These are phyloP conservation scores for Clonostachys chloroleuca DNA, from an alignment of 2,329 filamentous ascomycete species.

Conservation along the genomic window DNA sequence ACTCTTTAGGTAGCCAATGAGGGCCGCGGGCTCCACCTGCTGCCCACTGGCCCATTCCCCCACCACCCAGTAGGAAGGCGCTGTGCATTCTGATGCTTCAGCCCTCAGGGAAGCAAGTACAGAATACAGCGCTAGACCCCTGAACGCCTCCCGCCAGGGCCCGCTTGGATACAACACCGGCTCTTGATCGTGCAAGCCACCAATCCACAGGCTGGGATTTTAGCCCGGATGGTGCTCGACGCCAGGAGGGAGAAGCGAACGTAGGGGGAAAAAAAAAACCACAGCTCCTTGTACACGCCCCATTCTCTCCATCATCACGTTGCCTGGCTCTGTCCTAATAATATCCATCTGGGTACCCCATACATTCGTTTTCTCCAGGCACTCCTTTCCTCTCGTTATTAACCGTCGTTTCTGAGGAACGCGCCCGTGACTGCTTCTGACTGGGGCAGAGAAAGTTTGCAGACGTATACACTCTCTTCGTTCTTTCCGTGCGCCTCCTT, in stretches of 20 bases:
- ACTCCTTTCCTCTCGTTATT: conserved; percentile 3
- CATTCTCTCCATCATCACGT: not conserved
- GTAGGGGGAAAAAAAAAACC: not conserved
- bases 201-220: not conserved
- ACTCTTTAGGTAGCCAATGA: no score
- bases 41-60: no score
- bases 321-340: not conserved
- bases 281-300: not conserved
- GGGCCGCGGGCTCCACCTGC: no score
- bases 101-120: no score
- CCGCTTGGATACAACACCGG: not conserved
- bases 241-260: not conserved
- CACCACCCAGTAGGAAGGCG: no score
- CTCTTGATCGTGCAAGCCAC: not conserved
- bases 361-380: not conserved
- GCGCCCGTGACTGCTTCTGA: no score
- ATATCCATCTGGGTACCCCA: no score
- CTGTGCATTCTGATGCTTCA: no score
- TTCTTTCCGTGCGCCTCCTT: conserved; percentile 13
- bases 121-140: not conserved
- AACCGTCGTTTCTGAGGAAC: not conserved
- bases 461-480: conserved; percentile 1
- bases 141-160: conserved; percentile 1
- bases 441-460: no score
- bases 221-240: not conserved